Conservation (phyloP, 768 basidiomycete species). For the Kondoa subrosea region DNA sequence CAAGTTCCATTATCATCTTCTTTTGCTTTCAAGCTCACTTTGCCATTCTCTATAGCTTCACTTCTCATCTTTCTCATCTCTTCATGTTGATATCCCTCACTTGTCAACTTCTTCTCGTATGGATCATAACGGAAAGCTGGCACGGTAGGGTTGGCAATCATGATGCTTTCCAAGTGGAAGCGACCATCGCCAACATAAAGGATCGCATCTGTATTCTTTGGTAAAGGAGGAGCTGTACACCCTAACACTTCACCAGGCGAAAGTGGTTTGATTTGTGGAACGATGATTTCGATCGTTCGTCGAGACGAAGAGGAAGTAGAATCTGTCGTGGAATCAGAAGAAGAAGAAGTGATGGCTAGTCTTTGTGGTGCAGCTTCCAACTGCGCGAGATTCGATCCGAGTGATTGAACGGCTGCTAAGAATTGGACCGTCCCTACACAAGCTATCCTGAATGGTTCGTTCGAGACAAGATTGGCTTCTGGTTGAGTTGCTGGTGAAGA, state of each 20-base stretch:
- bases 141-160: slow-evolving; percentile 93
- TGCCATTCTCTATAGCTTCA: slow-evolving; percentile 58
- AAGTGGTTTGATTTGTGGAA: slow-evolving; percentile 77
- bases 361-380: slow-evolving; percentile 7
- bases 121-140: slow-evolving; percentile 98
- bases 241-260: slow-evolving; percentile 94
- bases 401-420: slow-evolving; percentile 70
- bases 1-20: slow-evolving; percentile 35
- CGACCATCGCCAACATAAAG: slow-evolving; percentile 97
- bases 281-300: slow-evolving; percentile 54
- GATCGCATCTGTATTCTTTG: slow-evolving; percentile 61
- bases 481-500: neutral
- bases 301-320: slow-evolving; percentile 26
- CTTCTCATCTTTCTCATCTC: slow-evolving; percentile 67
- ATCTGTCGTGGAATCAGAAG: neutral
- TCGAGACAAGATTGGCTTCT: slow-evolving; percentile 4
- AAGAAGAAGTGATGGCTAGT: slow-evolving; percentile 9
- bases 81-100: slow-evolving; percentile 72
- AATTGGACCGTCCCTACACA: slow-evolving; percentile 97
- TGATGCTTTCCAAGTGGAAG: slow-evolving; percentile 94
- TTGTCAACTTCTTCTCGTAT: slow-evolving; percentile 88
- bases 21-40: slow-evolving; percentile 36
- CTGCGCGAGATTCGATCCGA: slow-evolving; percentile 55
- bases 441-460: slow-evolving; percentile 51
- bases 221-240: slow-evolving; percentile 75